phyloP scores from a whole-genome alignment of 768 basidiomycete genomes.

The Chlorophyllum brunneum region DNA sequence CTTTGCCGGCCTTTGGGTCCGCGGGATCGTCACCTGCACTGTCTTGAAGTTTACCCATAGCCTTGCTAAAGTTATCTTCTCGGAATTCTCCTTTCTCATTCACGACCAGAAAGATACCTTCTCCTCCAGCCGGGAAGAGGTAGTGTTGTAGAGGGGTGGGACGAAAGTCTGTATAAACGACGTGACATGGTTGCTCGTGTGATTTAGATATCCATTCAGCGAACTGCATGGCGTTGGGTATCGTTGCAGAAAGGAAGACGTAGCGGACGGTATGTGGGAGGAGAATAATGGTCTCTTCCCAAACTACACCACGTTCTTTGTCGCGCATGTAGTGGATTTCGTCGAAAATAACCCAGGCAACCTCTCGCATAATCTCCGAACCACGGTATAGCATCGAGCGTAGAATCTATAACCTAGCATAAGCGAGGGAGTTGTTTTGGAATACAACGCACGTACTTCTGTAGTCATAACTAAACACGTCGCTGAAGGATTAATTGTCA shows the following conservation, averaged over 20 bases:
- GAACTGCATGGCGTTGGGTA: conserved; percentile 99
- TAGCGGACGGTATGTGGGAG: conserved; percentile 95
- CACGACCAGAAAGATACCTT: conserved; percentile 97
- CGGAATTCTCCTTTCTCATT: conserved; percentile 97
- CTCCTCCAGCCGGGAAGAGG: conserved; percentile 93
- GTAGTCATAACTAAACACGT: conserved; percentile 99
- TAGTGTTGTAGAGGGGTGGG: conserved; percentile 98
- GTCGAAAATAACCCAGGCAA: conserved; percentile 99
- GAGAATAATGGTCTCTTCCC: conserved; percentile 98
- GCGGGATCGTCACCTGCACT: conserved; percentile 88
- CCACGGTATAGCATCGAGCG: conserved; percentile 98
- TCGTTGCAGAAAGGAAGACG: conserved; percentile 98
- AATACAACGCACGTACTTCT: conserved; percentile 64
- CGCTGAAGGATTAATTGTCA: conserved; percentile 96
- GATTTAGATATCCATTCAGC: conserved; percentile 98
- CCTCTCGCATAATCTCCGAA: conserved; percentile 98
- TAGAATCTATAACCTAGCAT: conserved; percentile 63
- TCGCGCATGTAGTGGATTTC: conserved; percentile 99
- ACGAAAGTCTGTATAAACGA: conserved; percentile 98
- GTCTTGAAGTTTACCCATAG: conserved; percentile 92
- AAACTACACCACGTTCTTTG: conserved; percentile 98
- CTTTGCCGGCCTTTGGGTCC: conserved; percentile 78
- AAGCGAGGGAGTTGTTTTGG: neutral
- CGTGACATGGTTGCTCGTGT: conserved; percentile 97
- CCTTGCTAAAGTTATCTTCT: conserved; percentile 96